phyloP scores from a whole-genome alignment of 441 rosid species.

The Brassica hybrid region DNA sequence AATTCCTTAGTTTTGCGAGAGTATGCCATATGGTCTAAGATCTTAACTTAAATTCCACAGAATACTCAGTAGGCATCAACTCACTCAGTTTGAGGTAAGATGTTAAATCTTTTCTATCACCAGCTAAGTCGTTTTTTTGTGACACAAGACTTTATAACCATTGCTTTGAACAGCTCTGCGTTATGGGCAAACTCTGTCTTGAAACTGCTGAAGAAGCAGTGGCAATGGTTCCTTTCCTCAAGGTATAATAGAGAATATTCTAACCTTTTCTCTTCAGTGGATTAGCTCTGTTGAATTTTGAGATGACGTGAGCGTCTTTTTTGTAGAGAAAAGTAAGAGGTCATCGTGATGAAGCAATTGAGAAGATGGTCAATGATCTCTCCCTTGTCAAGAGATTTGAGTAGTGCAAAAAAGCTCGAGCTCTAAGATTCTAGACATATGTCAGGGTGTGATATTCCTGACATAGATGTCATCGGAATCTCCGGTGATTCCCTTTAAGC shows the following conservation, averaged over 20 bases:
- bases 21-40: conserved; percentile 13
- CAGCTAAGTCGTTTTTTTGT: conserved; percentile 2
- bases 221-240: conserved; percentile 82
- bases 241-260: conserved; percentile 10
- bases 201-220: conserved; percentile 43
- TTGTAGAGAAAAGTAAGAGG: too few species aligned
- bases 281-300: too few species aligned
- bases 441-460: conserved; percentile 57
- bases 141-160: background rate
- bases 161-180: conserved; percentile 72
- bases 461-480: conserved; percentile 84
- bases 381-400: too few species aligned
- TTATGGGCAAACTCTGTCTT: conserved; percentile 93
- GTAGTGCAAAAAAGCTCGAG: too few species aligned
- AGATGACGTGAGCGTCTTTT: too few species aligned
- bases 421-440: too few species aligned
- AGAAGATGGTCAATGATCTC: too few species aligned
- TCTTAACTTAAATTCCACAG: too few species aligned
- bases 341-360: too few species aligned
- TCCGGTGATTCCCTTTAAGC: conserved; percentile 51
- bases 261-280: too few species aligned
- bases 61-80: too few species aligned
- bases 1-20: background rate
- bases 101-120: conserved; percentile 45
- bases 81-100: conserved; percentile 56